A percentile compares a stretch with the other conserved stretches of the same genome.
Evolutionary conservation across 208 protist genomes (phyloP).

Genomic region (Phytomonas francai): DNA sequence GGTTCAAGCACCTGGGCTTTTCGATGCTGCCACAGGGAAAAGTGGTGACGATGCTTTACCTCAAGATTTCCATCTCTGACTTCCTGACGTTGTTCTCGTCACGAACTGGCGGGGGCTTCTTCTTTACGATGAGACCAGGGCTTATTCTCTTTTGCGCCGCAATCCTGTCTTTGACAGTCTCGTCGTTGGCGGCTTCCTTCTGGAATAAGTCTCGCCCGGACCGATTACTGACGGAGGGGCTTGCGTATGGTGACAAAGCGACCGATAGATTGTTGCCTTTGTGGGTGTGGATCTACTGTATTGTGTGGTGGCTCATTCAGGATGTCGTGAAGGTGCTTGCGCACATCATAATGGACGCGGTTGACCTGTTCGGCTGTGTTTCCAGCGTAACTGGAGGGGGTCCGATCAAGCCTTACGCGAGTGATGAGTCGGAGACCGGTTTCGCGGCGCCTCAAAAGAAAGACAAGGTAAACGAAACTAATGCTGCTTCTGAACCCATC

Average conservation of each 20-base stretch:
- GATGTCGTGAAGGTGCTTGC: constrained; percentile 72
- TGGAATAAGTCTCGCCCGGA: constrained; percentile 56
- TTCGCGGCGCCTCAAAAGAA: not conserved
- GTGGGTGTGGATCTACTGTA: constrained; percentile 88
- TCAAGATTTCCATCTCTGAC: constrained; percentile 86
- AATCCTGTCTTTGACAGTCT: constrained; percentile 57
- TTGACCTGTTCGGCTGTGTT: constrained; percentile 68
- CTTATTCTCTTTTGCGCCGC: constrained; percentile 54
- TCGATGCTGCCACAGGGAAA: constrained; percentile 57
- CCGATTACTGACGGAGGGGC: constrained; percentile 56
- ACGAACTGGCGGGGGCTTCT: constrained; percentile 67
- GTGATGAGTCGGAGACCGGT: constrained; percentile 14
- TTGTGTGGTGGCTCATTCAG: constrained; percentile 88
- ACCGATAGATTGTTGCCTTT: constrained; percentile 62
- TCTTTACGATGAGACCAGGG: constrained; percentile 58
- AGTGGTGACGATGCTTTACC: constrained; percentile 79
- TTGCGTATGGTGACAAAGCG: constrained; percentile 43
- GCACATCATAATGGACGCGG: constrained; percentile 55
- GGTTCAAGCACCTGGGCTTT: constrained; percentile 53
- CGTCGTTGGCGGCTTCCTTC: constrained; percentile 61
- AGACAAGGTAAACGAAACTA: not conserved
- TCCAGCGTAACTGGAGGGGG: constrained; percentile 31
- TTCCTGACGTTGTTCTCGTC: constrained; percentile 88
- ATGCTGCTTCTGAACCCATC: not conserved
- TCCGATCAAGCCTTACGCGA: constrained; percentile 24